Percentiles rank a stretch among this genome's conserved stretches.
phyloP scores from a whole-genome alignment of 164 flowering plant genomes.

The Aristolochia fimbriata region DNA sequence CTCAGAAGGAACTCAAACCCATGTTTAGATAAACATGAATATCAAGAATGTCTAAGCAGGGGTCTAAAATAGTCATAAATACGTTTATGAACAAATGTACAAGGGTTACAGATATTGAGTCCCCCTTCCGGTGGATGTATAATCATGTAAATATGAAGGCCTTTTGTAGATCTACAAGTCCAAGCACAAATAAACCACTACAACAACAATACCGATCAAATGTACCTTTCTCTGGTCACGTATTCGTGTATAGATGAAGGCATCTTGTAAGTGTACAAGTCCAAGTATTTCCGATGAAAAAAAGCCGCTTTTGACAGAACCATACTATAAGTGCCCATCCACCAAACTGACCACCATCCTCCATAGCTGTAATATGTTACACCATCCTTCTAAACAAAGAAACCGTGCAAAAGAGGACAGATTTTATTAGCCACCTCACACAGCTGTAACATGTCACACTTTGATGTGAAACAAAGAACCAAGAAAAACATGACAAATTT shows the following conservation, averaged over 20 bases:
- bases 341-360: constrained; percentile 63
- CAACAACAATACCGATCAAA: not conserved
- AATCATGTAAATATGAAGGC: too few species aligned
- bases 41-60: not conserved
- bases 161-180: too few species aligned
- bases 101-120: too few species aligned
- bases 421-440: too few species aligned
- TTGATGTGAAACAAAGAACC: constrained; percentile 16
- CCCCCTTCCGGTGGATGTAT: too few species aligned
- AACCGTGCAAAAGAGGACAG: not conserved
- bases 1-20: too few species aligned
- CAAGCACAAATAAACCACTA: not conserved
- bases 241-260: constrained; percentile 37
- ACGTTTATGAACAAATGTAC: too few species aligned
- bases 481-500: not conserved
- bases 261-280: constrained; percentile 32
- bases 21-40: too few species aligned
- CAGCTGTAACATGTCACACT: constrained; percentile 17
- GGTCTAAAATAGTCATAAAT: not conserved
- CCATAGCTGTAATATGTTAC: constrained; percentile 26
- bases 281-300: constrained; percentile 42
- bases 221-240: constrained; percentile 34
- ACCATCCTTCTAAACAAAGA: constrained; percentile 25
- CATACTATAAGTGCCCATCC: constrained; percentile 53
- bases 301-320: constrained; percentile 47